Percentiles rank a stretch among this genome's conserved stretches.
phyloP scores from a whole-genome alignment of 306 rosid genomes.

The Prunus kanzakura region DNA sequence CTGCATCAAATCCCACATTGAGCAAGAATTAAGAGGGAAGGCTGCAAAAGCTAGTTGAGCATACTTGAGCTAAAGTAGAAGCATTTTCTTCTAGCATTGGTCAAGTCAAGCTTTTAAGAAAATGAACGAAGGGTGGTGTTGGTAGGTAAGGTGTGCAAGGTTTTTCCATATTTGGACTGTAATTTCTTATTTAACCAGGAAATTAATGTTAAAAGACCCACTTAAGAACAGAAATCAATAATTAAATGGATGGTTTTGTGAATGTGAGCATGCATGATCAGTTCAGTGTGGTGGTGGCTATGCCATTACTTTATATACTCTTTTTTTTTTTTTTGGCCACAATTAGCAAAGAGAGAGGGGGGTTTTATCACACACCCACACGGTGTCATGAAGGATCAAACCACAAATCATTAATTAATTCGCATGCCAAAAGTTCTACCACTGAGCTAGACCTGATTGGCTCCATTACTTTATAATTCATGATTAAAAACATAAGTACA shows the following conservation, averaged over 20 bases:
- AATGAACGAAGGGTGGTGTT: too few species aligned
- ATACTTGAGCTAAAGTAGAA: neutral
- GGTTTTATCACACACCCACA: too few species aligned
- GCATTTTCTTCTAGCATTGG: neutral
- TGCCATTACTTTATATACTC: neutral
- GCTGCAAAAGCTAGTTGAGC: neutral
- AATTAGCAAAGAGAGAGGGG: too few species aligned
- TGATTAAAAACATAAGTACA: neutral
- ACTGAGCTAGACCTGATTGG: too few species aligned
- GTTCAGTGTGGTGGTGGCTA: neutral
- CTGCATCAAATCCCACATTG: too few species aligned
- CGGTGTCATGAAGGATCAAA: too few species aligned
- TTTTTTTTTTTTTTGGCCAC: too few species aligned
- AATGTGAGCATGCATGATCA: neutral
- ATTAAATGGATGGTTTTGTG: neutral
- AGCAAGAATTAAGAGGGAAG: too few species aligned
- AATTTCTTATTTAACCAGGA: neutral
- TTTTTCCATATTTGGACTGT: neutral
- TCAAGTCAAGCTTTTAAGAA: too few species aligned
- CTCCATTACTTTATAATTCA: neutral
- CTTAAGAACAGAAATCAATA: neutral
- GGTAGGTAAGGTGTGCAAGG: too few species aligned
- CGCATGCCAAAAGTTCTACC: too few species aligned
- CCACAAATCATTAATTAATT: fast-evolving
- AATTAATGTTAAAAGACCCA: neutral